Evolutionary conservation across 2,329 filamentous ascomycete genomes (phyloP), one percentile per base, ranked within the genome.

Genomic region (Macrophomina phaseolina): DNA sequence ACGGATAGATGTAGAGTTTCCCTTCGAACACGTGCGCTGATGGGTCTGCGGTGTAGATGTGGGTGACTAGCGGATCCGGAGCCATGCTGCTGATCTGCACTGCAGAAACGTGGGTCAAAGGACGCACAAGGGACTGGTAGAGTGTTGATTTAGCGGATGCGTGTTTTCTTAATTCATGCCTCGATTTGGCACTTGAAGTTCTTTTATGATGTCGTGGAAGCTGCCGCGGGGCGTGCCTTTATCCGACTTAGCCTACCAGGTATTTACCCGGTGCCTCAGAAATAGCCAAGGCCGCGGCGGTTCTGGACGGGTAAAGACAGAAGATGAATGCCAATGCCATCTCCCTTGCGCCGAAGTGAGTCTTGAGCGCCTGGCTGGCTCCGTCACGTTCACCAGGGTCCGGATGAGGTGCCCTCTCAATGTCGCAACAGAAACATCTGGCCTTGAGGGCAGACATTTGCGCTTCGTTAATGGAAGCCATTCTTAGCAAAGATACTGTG

Each of bases 1-100:
- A 93, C 23, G 91, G 91, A 81, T 93, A 94, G 79, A 94, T 86
- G 82, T 92, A 94, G 68, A 94, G 80, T 70, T 85, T 89, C 77
- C 85, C 86, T 69, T 92, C 88, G 81, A 93, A 94, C 75, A 91
- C 90, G 78, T 93, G 91, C 12, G 91, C 91, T 6, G 90, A 93
- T 16, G 91, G 91, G 78, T 94, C 91, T 23, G 91, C 91, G 12
- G 90, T 93, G 84, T 90, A 94, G 74, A 92, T 81, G 78, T 91
- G 85, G n/a, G 84, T 89, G 73, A 93, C 89, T 69, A 93, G 84
- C 53, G 90, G 90, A 48, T 81, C 72, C 8, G 42, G 36, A 16
- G 30, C 58, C 58, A 62, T 60, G 23, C 23, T 53, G 51, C n/a
- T 12, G 30, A 30, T 23, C 46, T 49, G 16, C n/a, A 9, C 11